These are phyloP conservation scores for Xylaria nigripes DNA, from an alignment of 495 filamentous ascomycete genomes.

Conservation along the genomic window DNA sequence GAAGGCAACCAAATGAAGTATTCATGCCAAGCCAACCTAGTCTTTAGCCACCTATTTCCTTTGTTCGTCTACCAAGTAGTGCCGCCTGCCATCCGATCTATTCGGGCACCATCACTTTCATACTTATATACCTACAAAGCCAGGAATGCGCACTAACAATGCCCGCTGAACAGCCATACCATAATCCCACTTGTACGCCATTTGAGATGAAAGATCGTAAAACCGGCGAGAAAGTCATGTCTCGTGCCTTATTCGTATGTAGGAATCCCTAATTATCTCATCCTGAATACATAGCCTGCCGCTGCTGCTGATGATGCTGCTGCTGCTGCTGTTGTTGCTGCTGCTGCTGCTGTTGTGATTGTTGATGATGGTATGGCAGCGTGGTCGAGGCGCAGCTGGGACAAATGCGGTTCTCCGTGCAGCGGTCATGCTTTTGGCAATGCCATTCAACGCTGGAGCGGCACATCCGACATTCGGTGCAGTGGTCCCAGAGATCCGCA, in stretches of 20 bases:
- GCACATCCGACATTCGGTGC: slow-evolving; percentile 23
- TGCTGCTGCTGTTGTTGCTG: slow-evolving; percentile 29
- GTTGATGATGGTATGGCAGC: slow-evolving; percentile 35
- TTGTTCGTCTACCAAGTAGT: not conserved
- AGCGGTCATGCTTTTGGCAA: slow-evolving; percentile 23
- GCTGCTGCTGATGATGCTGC: slow-evolving; percentile 22
- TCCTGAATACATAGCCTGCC: slow-evolving; percentile 6
- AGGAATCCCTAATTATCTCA: not conserved
- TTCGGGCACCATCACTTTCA: slow-evolving; percentile 3
- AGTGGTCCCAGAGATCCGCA: slow-evolving; percentile 18
- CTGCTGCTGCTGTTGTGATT: slow-evolving; percentile 34
- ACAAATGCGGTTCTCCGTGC: slow-evolving; percentile 18
- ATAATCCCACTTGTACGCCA: slow-evolving; percentile 6
- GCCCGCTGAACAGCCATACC: slow-evolving; percentile 6
- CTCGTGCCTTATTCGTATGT: slow-evolving; percentile 3
- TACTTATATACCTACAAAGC: slow-evolving; percentile 13
- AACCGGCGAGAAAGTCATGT: slow-evolving; percentile 4
- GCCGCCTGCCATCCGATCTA: slow-evolving; percentile 9
- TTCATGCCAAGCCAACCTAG: slow-evolving; percentile 2
- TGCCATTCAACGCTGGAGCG: slow-evolving; percentile 23
- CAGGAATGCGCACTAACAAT: slow-evolving; percentile 10
- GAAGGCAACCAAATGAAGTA: slow-evolving; percentile 33
- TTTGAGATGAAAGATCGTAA: slow-evolving; percentile 11
- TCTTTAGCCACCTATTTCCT: slow-evolving; percentile 21
- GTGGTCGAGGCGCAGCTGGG: slow-evolving; percentile 20